phyloP scores from a whole-genome alignment of 1,284 basidiomycete species.

The Tilletia horrida region DNA sequence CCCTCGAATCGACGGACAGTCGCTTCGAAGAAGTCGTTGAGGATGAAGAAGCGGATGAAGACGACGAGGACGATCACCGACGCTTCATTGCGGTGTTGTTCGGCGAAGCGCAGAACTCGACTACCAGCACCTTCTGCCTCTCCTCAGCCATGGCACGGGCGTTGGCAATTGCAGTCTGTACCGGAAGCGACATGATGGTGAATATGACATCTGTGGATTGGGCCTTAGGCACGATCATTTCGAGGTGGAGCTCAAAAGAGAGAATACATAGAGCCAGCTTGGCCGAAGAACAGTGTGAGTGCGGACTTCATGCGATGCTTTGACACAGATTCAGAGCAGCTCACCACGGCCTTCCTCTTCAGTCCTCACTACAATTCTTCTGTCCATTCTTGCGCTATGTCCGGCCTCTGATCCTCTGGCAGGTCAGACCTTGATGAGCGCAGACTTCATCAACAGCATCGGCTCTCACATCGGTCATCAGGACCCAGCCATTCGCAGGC shows the following conservation, averaged over 20 bases:
- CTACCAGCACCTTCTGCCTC: too few relatives aligned
- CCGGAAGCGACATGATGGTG: too few relatives aligned
- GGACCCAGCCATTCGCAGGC: constrained; percentile 72
- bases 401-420: constrained; percentile 46
- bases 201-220: too few relatives aligned
- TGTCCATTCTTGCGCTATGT: constrained; percentile 62
- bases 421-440: constrained; percentile 23
- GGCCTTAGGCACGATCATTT: too few relatives aligned
- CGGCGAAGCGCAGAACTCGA: background rate
- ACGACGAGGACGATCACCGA: background rate
- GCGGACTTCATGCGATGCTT: background rate
- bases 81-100: background rate
- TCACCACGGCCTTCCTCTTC: too few relatives aligned
- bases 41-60: background rate
- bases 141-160: background rate
- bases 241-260: background rate
- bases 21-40: background rate
- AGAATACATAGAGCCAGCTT: background rate
- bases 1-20: background rate
- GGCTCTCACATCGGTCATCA: constrained; percentile 63
- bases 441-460: constrained; percentile 70
- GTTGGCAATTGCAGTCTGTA: background rate
- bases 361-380: constrained; percentile 67
- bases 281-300: constrained; percentile 11
- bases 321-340: background rate